phyloP scores from a whole-genome alignment of 495 filamentous ascomycete species.

The Pseudevernia furfuracea region DNA sequence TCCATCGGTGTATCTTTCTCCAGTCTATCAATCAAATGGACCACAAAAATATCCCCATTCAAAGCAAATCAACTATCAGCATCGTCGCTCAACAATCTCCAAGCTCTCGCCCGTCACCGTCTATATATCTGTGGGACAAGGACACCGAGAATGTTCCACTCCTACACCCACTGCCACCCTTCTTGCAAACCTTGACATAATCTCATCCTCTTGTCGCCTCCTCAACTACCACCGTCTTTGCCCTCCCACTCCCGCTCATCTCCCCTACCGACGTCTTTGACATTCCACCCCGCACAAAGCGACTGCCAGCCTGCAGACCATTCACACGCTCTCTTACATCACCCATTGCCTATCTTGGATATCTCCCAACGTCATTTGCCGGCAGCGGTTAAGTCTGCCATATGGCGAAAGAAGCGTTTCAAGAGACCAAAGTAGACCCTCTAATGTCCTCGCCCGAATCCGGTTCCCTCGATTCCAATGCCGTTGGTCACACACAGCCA shows the following conservation, averaged over 20 bases:
- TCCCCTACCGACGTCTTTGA: background rate
- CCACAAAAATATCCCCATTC: background rate
- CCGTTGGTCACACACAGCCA: conserved; percentile 13
- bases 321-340: background rate
- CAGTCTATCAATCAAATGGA: background rate
- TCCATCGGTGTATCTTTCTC: background rate
- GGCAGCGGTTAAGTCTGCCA: conserved; percentile 13
- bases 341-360: conserved; percentile 20
- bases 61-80: background rate
- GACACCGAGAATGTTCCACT: background rate
- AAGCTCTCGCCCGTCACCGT: background rate
- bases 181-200: background rate
- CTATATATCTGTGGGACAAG: background rate
- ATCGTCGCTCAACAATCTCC: background rate
- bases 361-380: conserved; percentile 2
- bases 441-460: conserved; percentile 18
- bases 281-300: background rate
- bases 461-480: conserved; percentile 19
- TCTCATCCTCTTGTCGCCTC: background rate
- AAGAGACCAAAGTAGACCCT: conserved; percentile 10
- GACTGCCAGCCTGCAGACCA: background rate
- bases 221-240: background rate
- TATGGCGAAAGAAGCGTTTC: conserved; percentile 20
- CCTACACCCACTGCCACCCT: background rate
- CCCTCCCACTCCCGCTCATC: background rate